A percentile compares a stretch with the other conserved stretches of the same genome.
Conservation (phyloP, 2,329 filamentous ascomycete genomes). For the Drechmeria coniospora region DNA sequence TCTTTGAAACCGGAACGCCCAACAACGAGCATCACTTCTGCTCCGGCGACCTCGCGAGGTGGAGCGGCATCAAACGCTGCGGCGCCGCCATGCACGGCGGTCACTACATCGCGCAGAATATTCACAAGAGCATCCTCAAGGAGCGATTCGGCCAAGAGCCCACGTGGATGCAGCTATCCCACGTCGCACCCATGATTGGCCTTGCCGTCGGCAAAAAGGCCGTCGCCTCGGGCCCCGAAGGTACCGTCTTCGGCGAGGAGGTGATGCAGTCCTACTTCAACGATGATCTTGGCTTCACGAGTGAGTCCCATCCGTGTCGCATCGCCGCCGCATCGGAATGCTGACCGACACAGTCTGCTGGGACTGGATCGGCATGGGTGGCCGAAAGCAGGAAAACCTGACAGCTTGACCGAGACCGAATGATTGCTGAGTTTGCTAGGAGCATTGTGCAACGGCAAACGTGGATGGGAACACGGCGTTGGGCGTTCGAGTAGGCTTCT, state of each 20-base stretch:
- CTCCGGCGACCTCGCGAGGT: slow-evolving; percentile 51
- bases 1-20: slow-evolving; percentile 35
- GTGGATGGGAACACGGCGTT: too few relatives aligned
- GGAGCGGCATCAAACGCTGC: slow-evolving; percentile 69
- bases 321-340: slow-evolving; percentile 6
- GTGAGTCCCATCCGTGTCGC: slow-evolving; percentile 25
- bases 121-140: slow-evolving; percentile 44
- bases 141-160: slow-evolving; percentile 23
- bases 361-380: slow-evolving; percentile 34
- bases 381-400: slow-evolving; percentile 10
- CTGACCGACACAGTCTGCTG: slow-evolving; percentile 32
- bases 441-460: too few relatives aligned
- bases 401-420: background rate
- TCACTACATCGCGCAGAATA: slow-evolving; percentile 48
- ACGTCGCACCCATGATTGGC: slow-evolving; percentile 51
- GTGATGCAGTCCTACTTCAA: slow-evolving; percentile 49
- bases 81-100: slow-evolving; percentile 64
- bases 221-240: slow-evolving; percentile 44
- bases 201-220: slow-evolving; percentile 57
- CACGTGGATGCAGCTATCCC: slow-evolving; percentile 29
- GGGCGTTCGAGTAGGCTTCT: too few relatives aligned
- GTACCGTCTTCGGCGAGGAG: slow-evolving; percentile 45
- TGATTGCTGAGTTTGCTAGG: too few relatives aligned
- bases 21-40: slow-evolving; percentile 50
- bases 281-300: slow-evolving; percentile 49